Conservation (phyloP, 352 stramenopile species). For the Phytopythium oedochilum region DNA sequence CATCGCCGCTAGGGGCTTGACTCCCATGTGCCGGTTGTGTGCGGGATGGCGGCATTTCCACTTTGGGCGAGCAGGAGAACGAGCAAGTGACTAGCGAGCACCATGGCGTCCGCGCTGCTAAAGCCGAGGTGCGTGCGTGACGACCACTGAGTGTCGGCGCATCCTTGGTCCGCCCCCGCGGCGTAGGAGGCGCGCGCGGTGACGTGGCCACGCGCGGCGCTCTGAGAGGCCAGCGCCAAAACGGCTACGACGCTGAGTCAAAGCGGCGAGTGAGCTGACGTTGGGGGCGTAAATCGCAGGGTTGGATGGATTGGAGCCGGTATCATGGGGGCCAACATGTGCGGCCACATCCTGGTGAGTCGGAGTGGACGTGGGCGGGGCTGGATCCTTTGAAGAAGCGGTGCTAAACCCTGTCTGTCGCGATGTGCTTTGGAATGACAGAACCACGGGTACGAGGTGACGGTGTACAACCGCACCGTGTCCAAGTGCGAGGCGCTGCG, state of each 20-base stretch:
- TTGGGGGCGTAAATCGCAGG: slow-evolving; percentile 14
- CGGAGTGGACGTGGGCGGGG: not conserved
- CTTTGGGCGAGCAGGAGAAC: not conserved
- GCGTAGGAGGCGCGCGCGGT: not conserved
- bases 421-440: no score
- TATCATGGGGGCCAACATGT: slow-evolving; percentile 90
- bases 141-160: not conserved
- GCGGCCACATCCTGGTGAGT: slow-evolving; percentile 74
- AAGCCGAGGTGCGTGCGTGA: not conserved
- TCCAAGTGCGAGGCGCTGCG: slow-evolving; percentile 79
- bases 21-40: not conserved
- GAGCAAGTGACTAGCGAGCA: not conserved
- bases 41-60: not conserved
- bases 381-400: not conserved
- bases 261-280: not conserved
- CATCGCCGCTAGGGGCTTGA: not conserved
- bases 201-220: not conserved
- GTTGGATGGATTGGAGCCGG: slow-evolving; percentile 85
- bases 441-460: slow-evolving; percentile 84
- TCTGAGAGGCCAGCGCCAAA: not conserved
- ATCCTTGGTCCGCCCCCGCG: not conserved
- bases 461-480: slow-evolving; percentile 82
- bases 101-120: slow-evolving; percentile 4
- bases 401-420: not conserved
- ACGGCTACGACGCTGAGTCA: not conserved